Base-by-base conservation (phyloP, 805 yeast species). In the Starmerella apis region DNA sequence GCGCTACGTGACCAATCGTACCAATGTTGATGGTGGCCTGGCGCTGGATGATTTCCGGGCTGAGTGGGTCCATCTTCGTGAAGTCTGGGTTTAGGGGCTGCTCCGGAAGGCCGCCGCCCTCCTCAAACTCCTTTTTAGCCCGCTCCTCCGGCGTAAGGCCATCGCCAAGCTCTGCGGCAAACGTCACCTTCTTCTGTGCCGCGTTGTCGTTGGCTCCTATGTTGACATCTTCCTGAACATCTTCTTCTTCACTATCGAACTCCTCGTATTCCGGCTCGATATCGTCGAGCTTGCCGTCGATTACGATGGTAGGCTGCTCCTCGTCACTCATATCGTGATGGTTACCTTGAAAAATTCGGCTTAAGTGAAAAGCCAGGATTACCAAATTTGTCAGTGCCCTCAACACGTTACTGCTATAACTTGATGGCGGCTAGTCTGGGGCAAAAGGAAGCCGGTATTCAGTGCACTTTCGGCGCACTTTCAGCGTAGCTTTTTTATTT, bases 11-110 rank as follows among this genome's bases (percentile, higher is more conserved):
- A 43, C 61, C 95, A 68, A 86, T 86, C 52, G 95, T 86, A 70
- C 99, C 99, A 65, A 92, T 92, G 70, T 92, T 92, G 66, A 92
- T 86, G 45, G 99, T 92, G 55, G 99, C 99, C 73, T 92, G 99
- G 77, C 98, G 84, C 48, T 60, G 65, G 71, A 92, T 92, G 65
- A 92, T 94, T 64, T 88, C 98, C 48, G 95, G 92, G 7, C 94
- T 82, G 55, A 86, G 72, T 30, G 98, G 96, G 43, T 90, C 85
- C 70, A 92, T 71, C 58, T 71, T 65, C 36, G 83, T 58, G 63
- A 90, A 83, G 65, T 88, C 96, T 51, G 94, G 94, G 69, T 85
- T 73, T 35, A 76, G 82, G 51, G 96, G 95, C 71, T 92, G 98
- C 67, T 84, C 95, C 49, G 98, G 98, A 52, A 92, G 77, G 47